Conservation (phyloP, 1,284 basidiomycete species). For the Apiotrichum montevideense region DNA sequence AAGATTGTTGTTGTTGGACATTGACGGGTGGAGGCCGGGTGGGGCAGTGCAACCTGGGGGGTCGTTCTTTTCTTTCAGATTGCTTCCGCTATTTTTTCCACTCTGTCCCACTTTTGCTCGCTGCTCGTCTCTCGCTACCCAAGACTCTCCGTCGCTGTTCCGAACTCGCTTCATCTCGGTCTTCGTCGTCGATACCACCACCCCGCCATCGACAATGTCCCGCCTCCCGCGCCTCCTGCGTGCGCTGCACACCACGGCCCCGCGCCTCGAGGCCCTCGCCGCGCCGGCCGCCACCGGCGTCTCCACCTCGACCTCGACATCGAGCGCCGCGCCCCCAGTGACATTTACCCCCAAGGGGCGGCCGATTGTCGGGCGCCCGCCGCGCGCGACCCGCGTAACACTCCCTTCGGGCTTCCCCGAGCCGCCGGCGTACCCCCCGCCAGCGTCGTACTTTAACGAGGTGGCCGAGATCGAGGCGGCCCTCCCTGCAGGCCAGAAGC, state of each 20-base stretch:
- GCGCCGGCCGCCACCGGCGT: conserved; percentile 3
- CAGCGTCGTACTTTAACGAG: conserved; percentile 24
- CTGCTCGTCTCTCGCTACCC: too few relatives aligned
- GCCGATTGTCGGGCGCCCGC: conserved; percentile 32
- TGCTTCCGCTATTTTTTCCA: too few relatives aligned
- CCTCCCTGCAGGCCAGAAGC: neutral
- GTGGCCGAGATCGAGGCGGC: conserved; percentile 16
- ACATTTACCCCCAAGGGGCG: conserved; percentile 36
- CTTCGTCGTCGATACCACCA: too few relatives aligned
- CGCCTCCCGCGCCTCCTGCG: conserved; percentile 21
- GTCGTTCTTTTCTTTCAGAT: too few relatives aligned
- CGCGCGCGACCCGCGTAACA: conserved; percentile 26
- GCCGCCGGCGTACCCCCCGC: conserved; percentile 33
- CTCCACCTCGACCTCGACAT: neutral
- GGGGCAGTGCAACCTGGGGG: too few relatives aligned
- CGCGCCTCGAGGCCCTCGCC: conserved; percentile 5
- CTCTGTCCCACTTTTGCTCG: too few relatives aligned
- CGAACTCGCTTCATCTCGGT: too few relatives aligned
- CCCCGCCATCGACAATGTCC: conserved; percentile 10
- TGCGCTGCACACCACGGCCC: conserved; percentile 26
- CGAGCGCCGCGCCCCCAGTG: conserved; percentile 2
- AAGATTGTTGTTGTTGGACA: too few relatives aligned
- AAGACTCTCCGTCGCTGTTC: too few relatives aligned
- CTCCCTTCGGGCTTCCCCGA: conserved; percentile 37
- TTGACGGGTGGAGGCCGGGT: too few relatives aligned